Base-by-base conservation (phyloP, 2,329 filamentous ascomycete genomes). In the Fusarium haematococcum region DNA sequence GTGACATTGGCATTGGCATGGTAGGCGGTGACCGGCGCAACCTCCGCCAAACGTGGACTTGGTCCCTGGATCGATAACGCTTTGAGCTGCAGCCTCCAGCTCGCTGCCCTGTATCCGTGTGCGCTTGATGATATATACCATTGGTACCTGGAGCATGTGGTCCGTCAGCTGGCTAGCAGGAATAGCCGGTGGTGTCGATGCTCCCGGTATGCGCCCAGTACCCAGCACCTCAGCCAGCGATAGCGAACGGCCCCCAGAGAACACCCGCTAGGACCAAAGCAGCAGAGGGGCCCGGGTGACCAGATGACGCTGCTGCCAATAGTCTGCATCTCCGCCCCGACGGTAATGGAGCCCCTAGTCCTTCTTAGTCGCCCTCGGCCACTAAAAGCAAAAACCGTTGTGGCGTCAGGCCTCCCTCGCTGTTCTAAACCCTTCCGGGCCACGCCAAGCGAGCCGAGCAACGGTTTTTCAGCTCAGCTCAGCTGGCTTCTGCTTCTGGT, bases 391-490 rank as follows among this genome's bases (percentile, higher is more conserved):
- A 68, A 76, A 78, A 76, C 73, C 77, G 77, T 78, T 78, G 77
- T 78, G 75, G 76, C 77, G 68, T 65, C 69, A 70, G 63, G 71
- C 68, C 72, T 74, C 67, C 71, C 73, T 68, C 30, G n/a, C 45
- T 23, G 59, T 69, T 63, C 71, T 72, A 78, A 70, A 48, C 76
- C 68, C 37, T 71, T 69, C 66, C 48, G 56, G 76, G 66, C 54
- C 39, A 60, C 59, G 68, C 74, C 70, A 77, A 78, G 76, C 65
- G 68, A 69, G 63, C 70, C 58, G 60, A 65, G 59, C 69, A 78
- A 78, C 76, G 76, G 76, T 76, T 78, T 78, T 77, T 78, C 76
- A 78, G 76, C 76, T 78, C 76, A 71, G 70, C 75, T 77, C 75
- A 77, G 75, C 75, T 77, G 62, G 61, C 58, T 67, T 68, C 68